A percentile compares a stretch with the other conserved stretches of the same genome.
These are phyloP conservation scores for Fusarium robinianum DNA, from an alignment of 2,329 filamentous ascomycete species.

Conservation along the genomic window DNA sequence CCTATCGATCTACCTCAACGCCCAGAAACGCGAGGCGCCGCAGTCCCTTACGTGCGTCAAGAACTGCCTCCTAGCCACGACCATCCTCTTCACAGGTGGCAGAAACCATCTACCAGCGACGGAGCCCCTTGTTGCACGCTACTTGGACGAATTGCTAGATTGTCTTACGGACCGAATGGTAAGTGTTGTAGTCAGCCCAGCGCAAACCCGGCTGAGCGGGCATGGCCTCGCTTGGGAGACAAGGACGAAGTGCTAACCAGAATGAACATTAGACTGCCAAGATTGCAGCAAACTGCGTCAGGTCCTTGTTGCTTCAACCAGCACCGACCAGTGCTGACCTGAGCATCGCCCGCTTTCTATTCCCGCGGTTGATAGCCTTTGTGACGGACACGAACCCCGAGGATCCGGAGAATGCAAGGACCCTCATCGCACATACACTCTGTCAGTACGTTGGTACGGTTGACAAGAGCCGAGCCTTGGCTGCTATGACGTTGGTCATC, in stretches of 20 bases:
- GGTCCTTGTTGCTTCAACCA: slow-evolving; percentile 75
- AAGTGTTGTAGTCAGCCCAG: slow-evolving; percentile 45
- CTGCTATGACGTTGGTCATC: slow-evolving; percentile 76
- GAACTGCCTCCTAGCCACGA: slow-evolving; percentile 86
- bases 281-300: slow-evolving; percentile 87
- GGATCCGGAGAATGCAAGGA: slow-evolving; percentile 77
- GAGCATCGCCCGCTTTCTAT: slow-evolving; percentile 72
- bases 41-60: slow-evolving; percentile 87
- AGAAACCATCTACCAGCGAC: slow-evolving; percentile 72
- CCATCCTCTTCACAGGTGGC: slow-evolving; percentile 84
- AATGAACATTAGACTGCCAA: slow-evolving; percentile 68
- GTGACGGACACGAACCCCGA: slow-evolving; percentile 70
- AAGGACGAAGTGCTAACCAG: slow-evolving; percentile 12
- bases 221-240: no score
- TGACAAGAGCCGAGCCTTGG: slow-evolving; percentile 50
- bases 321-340: slow-evolving; percentile 68
- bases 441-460: slow-evolving; percentile 68
- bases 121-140: slow-evolving; percentile 74
- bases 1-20: slow-evolving; percentile 75
- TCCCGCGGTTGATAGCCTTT: slow-evolving; percentile 78
- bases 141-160: slow-evolving; percentile 81
- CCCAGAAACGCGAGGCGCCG: slow-evolving; percentile 74
- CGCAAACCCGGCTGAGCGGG: background rate
- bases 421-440: slow-evolving; percentile 73
- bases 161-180: slow-evolving; percentile 80